Percentiles rank a stretch among this genome's conserved stretches.
Evolutionary conservation across 176 grass and related monocot species (phyloP).

Genomic region (Zizania latifolia): DNA sequence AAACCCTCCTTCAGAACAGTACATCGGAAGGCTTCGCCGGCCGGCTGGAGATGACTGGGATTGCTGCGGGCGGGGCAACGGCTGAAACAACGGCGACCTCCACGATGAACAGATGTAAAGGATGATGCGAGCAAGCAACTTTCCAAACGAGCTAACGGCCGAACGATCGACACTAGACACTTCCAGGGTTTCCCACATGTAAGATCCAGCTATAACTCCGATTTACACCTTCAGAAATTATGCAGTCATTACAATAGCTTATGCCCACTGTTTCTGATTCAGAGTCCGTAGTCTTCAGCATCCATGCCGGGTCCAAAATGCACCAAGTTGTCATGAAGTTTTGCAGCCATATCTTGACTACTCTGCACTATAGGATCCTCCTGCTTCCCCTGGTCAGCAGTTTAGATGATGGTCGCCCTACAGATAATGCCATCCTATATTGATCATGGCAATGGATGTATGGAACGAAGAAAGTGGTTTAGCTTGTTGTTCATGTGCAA

Average conservation of each 20-base stretch:
- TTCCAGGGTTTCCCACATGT: slow-evolving; percentile 15
- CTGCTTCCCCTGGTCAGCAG: neutral
- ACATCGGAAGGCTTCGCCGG: neutral
- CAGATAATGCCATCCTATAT: neutral
- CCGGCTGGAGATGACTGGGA: slow-evolving; percentile 21
- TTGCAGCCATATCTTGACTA: neutral
- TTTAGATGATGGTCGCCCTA: neutral
- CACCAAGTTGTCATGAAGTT: neutral
- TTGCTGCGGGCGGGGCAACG: slow-evolving; percentile 16
- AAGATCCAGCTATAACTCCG: neutral
- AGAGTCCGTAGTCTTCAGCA: neutral
- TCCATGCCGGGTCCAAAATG: neutral
- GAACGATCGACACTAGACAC: neutral
- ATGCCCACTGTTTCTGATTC: neutral
- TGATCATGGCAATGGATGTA: neutral
- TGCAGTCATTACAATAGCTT: neutral
- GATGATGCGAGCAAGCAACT: neutral
- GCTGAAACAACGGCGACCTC: slow-evolving; percentile 12
- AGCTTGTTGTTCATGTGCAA: neutral
- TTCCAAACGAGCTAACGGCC: neutral
- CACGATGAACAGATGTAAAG: neutral
- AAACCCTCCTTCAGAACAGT: neutral
- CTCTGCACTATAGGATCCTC: neutral
- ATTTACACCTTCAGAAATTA: neutral
- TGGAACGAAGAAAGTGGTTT: neutral